Base-by-base conservation (phyloP, 1,284 basidiomycete species). In the Pisolithus thermaeus region DNA sequence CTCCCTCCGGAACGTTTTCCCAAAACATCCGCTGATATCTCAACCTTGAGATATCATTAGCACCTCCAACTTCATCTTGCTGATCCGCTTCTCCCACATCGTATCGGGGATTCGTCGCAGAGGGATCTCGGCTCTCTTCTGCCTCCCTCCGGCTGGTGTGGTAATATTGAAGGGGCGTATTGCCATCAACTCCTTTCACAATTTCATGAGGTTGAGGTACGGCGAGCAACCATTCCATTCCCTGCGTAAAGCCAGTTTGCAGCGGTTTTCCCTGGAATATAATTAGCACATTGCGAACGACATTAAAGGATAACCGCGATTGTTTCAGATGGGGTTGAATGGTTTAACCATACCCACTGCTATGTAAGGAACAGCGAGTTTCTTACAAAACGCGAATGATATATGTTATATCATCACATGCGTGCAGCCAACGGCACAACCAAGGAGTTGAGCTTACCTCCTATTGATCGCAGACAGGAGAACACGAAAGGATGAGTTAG, bases 11-110 rank as follows among this genome's bases (percentile, higher is more conserved):
- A 30, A 83, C 75, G 43, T 83, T 79, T 63, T 90, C 87, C 84
- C 86, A 90, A 66, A 85, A 88, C 48, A 80, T 69, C 36, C 83
- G 76, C 58, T 84, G 79, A 61, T 88, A 88, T 14, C 84, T 77
- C 54, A 80, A 76, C 30, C 83, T 78, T 36, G 77, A 77, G 51
- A 70, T 71, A 56, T 83, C 76, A 55, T 79, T 76, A 6, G 37
- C 25, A 40, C 75, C 73, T 57, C 81, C 79, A 7, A 70, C 72
- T 56, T 83, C 73, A 49, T 83, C 78, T 36, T 85, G 73, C 32
- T 69, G 62, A 60, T 90, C 87, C 1, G 84, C 83, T 58, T 79
- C 73, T 4, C 73, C 70, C 16, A 75, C 74, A 54, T 83, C 75
- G 43, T 66, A 68, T 46, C 75, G 63, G 45, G 64, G 18, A 27